Base-by-base conservation (phyloP, 208 protist species). In the Crithidia sp. region DNA sequence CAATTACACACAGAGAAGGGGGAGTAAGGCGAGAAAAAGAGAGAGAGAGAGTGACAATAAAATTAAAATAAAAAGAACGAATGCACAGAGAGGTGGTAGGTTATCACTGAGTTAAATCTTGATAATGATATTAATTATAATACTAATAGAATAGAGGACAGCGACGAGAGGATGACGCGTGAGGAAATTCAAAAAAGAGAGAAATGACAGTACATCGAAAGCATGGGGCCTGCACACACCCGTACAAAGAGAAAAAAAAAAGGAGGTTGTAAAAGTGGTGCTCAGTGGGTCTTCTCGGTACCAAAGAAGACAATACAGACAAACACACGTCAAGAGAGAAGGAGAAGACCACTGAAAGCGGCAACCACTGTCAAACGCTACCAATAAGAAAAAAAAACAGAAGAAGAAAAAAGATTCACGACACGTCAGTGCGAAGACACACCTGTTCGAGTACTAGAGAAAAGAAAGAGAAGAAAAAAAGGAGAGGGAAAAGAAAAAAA, bases 231-330 rank as follows among this genome's bases (percentile, higher is more conserved):
- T 2, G 45, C 45, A 49, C 45, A 49, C 10, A 3, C 10, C 3
- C 40, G 53, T 5, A 49, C 59, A 45, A 49, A 12, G 19, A 65
- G n/a, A 36, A 49, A 65, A 53, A 65, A 65, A 9, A 67, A 56
- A 17, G 1, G 28, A 28, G 28, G 28, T 2, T 1, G 28, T 1
- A 28, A 1, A 28, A 28, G 28, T 28, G 28, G 28, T 28, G 28
- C 28, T 28, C 28, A 28, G 28, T 28, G 28, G 28, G 28, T 28
- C 28, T 28, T 28, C 28, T 28, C 28, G 28, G 28, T 28, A 28
- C 28, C 28, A 28, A 28, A 28, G 28, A 28, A 28, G 28, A 28
- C 28, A 28, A 28, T 28, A 28, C 28, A 28, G 28, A 28, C 28
- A 28, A 28, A 28, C 28, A 28, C 28, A 28, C 28, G 28, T 28